Evolutionary conservation across 257 asterid species (phyloP), one percentile per base, ranked within the genome.

Genomic region (Linaria vulgaris): DNA sequence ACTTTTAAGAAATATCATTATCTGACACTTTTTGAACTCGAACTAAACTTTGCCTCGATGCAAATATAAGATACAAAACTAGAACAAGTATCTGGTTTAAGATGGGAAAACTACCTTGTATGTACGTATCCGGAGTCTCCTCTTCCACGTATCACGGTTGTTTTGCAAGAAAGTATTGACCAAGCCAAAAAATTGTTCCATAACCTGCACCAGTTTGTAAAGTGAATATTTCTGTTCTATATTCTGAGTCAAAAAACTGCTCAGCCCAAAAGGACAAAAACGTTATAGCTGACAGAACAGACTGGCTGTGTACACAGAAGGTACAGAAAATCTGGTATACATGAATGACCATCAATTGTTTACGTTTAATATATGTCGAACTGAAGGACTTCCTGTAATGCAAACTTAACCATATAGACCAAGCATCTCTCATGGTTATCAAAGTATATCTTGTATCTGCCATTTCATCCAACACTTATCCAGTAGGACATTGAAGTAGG

Each of bases 141-240:
- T 78, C 85, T 80, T 87, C 90, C 89, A 80, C 1, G 97, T 78
- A 70, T 89, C 96, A 47, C 97, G 95, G 66, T 89, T 94, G 71
- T 85, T 92, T 78, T 83, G 91, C 77, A 92, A 78, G 85, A 92
- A 92, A 62, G 92, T 92, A 79, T 92, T 92, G 19, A 92, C 99
- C 78, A 92, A 77, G 60, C 89, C 90, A 59, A 92, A 92, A 66
- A 92, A 92, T 75, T 92, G 99, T 58, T 92, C 99, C 97, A 92
- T 92, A 61, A 91, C 98, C 98, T 91, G 90, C 82, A 76, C 56
- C 37, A 64, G 62, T 21, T 50, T 23, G 66, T 50, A 37, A 66
- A 41, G 25, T 25, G 39, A 48, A 52, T 53, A 62, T 27, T 59
- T 54, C 63, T 47, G 54, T 63, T 21, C 30, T 23, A 22, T 21